These are phyloP conservation scores for Fusarium ambrosium DNA, from an alignment of 2,329 filamentous ascomycete genomes.

Conservation along the genomic window DNA sequence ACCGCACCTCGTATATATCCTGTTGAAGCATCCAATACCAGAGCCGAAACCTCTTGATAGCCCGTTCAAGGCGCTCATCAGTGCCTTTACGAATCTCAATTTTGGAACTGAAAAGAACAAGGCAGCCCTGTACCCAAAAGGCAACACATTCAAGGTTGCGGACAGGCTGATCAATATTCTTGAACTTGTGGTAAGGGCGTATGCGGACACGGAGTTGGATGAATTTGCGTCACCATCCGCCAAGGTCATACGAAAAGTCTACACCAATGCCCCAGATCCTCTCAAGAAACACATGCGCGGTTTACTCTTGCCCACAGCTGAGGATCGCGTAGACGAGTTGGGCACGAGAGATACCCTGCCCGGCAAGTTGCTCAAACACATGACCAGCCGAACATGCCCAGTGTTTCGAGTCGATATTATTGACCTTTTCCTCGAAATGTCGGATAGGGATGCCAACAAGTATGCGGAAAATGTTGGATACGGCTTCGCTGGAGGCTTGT, in stretches of 20 bases:
- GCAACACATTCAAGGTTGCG: slow-evolving; percentile 70
- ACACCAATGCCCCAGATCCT: slow-evolving; percentile 74
- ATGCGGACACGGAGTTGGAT: slow-evolving; percentile 80
- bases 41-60: slow-evolving; percentile 77
- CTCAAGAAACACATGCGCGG: slow-evolving; percentile 73
- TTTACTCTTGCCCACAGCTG: slow-evolving; percentile 79
- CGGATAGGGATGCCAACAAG: slow-evolving; percentile 80
- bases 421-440: slow-evolving; percentile 87
- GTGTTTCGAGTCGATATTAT: slow-evolving; percentile 82
- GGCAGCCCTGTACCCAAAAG: slow-evolving; percentile 75
- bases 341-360: slow-evolving; percentile 82
- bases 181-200: slow-evolving; percentile 72
- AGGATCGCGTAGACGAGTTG: slow-evolving; percentile 82
- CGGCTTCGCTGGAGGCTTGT: slow-evolving; percentile 90
- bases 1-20: slow-evolving; percentile 77
- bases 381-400: slow-evolving; percentile 78
- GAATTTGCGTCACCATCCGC: slow-evolving; percentile 77
- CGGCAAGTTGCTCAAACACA: slow-evolving; percentile 81
- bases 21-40: slow-evolving; percentile 71
- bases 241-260: slow-evolving; percentile 79
- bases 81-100: slow-evolving; percentile 85
- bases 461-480: slow-evolving; percentile 96
- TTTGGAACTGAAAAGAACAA: slow-evolving; percentile 68
- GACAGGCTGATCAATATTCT: slow-evolving; percentile 79
- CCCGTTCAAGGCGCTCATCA: slow-evolving; percentile 79